Evolutionary conservation across 495 filamentous ascomycete genomes (phyloP), one percentile per base, ranked within the genome.

Genomic region (Daldinia concentrica): DNA sequence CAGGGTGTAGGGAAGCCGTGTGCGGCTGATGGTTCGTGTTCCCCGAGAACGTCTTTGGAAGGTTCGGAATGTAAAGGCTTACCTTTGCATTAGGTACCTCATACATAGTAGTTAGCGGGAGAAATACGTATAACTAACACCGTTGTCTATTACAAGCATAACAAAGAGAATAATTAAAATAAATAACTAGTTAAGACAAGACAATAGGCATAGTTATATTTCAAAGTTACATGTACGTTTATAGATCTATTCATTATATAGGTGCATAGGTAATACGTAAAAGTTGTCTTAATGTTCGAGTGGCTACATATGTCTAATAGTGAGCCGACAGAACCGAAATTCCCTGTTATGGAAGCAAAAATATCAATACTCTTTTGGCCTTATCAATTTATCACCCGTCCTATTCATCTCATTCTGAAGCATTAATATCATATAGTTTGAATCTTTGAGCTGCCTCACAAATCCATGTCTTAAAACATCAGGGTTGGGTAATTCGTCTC

Each of bases 31-130:
- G 26, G 39, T 8, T 41, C 26, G 37, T 54, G 22, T 32, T 52
- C 36, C 29, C 62, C 61, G 64, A 65, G 58, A 65, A 43, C 69
- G 48, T 45, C 17, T 12, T 54, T 41, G n/a, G 39, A 34, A 24
- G 41, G 68, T 29, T 62, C 58, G 69, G 69, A 71, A 71, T 71
- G 62, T 52, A 43, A 61, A 60, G 45, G 54, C 43, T 70, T 36
- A 55, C 17, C n/a, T n/a, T 45, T 57, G 39, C 24, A 32, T 24
- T 17, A 22, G 6, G n/a, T 6, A 32, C 30, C 30, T 32, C 7
- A 32, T 32, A 32, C 7, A 32, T 32, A 32, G 6, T 32, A 32
- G 9, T 8, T 11, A 32, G 2, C 2, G 2, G 8, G 2, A 32
- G 30, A 32, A 0, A 8, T 32, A 32, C 1, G 0, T 32, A 32